Conservation (phyloP, 2,329 filamentous ascomycete species). For the Stemphylium beticola region DNA sequence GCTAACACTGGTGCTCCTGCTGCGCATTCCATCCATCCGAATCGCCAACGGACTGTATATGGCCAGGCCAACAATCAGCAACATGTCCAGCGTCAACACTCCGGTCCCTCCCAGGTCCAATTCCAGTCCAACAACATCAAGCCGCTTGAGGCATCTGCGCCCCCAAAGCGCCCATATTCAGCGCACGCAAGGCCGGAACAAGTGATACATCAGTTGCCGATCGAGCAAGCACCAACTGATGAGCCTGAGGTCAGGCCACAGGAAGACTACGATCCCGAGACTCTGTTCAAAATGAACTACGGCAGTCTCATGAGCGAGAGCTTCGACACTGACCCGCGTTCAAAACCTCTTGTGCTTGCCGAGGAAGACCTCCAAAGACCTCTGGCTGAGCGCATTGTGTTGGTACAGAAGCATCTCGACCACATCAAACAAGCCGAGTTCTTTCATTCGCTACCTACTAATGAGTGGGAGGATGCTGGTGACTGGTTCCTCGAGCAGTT, state of each 20-base stretch:
- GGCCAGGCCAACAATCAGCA: constrained; percentile 2
- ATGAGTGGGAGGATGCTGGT: constrained; percentile 67
- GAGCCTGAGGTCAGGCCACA: constrained; percentile 13
- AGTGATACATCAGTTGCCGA: constrained; percentile 8
- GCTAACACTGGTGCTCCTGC: not conserved
- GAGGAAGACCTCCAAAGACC: constrained; percentile 35
- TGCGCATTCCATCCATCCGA: not conserved
- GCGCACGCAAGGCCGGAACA: constrained; percentile 9
- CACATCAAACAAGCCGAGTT: constrained; percentile 54
- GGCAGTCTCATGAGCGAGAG: constrained; percentile 57
- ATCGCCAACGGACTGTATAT: not conserved
- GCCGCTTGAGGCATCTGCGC: constrained; percentile 3
- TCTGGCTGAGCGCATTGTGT: constrained; percentile 38
- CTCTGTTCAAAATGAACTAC: constrained; percentile 56
- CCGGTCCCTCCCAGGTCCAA: not conserved
- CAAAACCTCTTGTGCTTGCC: constrained; percentile 17
- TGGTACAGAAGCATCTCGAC: constrained; percentile 32
- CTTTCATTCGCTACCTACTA: constrained; percentile 59
- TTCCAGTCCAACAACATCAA: not conserved
- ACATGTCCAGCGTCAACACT: not conserved
- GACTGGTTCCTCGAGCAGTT: constrained; percentile 66
- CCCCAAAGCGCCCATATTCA: constrained; percentile 4
- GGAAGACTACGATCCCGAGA: constrained; percentile 55
- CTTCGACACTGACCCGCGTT: constrained; percentile 53
- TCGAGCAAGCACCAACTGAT: constrained; percentile 12